Percentiles rank a stretch among this genome's conserved stretches.
phyloP scores from a whole-genome alignment of 2,329 filamentous ascomycete genomes.

The Hyphodiscus sp. region DNA sequence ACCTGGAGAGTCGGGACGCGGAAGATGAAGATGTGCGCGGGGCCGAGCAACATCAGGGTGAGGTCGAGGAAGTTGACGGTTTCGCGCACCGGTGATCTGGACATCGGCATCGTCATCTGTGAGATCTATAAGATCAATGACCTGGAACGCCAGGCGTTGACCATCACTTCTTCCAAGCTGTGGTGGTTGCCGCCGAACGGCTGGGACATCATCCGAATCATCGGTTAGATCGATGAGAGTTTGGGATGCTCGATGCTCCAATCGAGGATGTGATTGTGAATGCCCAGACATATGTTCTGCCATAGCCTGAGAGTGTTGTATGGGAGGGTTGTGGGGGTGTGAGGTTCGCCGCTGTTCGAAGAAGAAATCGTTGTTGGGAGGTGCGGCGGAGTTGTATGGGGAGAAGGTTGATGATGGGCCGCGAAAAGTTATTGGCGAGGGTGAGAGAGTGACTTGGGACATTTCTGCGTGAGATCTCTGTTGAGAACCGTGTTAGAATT shows the following conservation, averaged over 20 bases:
- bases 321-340: slow-evolving; percentile 22
- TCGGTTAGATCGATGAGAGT: slow-evolving; percentile 30
- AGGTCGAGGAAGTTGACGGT: slow-evolving; percentile 12
- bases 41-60: slow-evolving; percentile 3
- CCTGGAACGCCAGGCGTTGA: slow-evolving; percentile 15
- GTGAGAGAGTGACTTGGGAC: slow-evolving; percentile 24
- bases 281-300: slow-evolving; percentile 21
- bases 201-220: slow-evolving; percentile 22
- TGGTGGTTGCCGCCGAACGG: slow-evolving; percentile 12
- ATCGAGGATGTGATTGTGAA: slow-evolving; percentile 15
- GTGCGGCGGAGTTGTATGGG: slow-evolving; percentile 3
- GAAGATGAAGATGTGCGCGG: neutral
- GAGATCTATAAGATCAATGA: slow-evolving; percentile 53
- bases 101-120: slow-evolving; percentile 40
- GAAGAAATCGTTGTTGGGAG: slow-evolving; percentile 7
- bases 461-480: slow-evolving; percentile 27
- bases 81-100: slow-evolving; percentile 26
- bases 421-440: slow-evolving; percentile 21
- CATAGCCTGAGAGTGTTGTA: slow-evolving; percentile 9
- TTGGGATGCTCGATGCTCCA: slow-evolving; percentile 23
- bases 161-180: slow-evolving; percentile 26
- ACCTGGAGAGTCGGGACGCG: neutral
- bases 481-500: slow-evolving; percentile 10
- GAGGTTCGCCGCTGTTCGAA: slow-evolving; percentile 20
- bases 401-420: slow-evolving; percentile 13